Conservation (phyloP, 2,329 filamentous ascomycete species). For the Colletotrichum abscissum region DNA sequence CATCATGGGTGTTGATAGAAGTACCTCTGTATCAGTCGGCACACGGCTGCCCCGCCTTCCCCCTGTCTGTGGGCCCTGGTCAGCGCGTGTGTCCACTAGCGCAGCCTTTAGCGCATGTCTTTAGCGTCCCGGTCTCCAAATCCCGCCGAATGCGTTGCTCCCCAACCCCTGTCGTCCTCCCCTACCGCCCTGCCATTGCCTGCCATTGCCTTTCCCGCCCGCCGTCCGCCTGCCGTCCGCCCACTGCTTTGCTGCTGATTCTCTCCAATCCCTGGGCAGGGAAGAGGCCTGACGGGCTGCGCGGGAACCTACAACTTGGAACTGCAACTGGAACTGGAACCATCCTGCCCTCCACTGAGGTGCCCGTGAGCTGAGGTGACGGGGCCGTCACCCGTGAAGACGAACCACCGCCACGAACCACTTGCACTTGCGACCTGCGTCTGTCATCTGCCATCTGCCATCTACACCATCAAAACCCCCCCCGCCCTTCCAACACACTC, state of each 20-base stretch:
- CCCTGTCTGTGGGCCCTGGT: neutral
- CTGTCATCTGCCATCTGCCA: neutral
- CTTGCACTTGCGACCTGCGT: neutral
- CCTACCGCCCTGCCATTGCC: neutral
- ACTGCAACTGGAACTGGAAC: constrained; percentile 20
- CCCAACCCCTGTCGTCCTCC: neutral
- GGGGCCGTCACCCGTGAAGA: neutral
- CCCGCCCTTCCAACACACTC: neutral
- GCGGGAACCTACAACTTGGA: constrained; percentile 16
- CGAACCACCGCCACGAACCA: neutral
- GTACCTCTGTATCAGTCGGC: constrained; percentile 10
- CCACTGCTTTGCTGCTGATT: neutral
- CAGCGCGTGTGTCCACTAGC: neutral
- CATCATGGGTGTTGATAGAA: no score
- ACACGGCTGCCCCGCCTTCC: constrained; percentile 1
- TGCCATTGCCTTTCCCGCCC: neutral
- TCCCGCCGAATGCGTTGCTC: constrained; percentile 1
- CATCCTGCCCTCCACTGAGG: neutral
- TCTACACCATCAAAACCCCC: neutral
- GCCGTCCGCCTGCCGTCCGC: neutral
- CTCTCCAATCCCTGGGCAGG: constrained; percentile 4
- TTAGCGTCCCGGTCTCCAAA: neutral
- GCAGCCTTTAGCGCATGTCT: constrained; percentile 13
- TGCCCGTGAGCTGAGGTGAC: neutral
- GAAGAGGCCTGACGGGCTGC: constrained; percentile 23